Conservation (phyloP, 495 filamentous ascomycete genomes). For the Trichocladium uniseriatum region DNA sequence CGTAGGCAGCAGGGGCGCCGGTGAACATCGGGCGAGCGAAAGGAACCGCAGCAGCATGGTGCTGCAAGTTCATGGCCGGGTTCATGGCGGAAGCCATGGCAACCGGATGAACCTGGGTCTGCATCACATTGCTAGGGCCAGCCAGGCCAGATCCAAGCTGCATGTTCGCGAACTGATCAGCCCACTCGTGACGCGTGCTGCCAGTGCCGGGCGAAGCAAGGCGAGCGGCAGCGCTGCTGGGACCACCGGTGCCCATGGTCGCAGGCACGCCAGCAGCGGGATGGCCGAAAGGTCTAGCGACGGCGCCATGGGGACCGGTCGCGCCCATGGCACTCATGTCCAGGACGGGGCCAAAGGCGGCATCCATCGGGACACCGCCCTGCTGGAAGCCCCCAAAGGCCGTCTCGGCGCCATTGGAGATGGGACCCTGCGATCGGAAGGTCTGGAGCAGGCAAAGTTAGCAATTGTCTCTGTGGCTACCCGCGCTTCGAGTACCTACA, state of each 20-base stretch:
- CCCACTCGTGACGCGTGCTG: slow-evolving; percentile 17
- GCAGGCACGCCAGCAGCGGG: slow-evolving; percentile 3
- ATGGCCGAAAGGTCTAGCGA: slow-evolving; percentile 1
- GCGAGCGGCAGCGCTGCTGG: slow-evolving; percentile 4
- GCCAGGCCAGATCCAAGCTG: slow-evolving; percentile 10
- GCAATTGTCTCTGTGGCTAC: background rate
- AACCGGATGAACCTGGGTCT: background rate
- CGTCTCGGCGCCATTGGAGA: slow-evolving; percentile 8
- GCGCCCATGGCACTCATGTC: slow-evolving; percentile 6
- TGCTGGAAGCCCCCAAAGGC: slow-evolving; percentile 21
- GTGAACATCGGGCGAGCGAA: slow-evolving; percentile 6
- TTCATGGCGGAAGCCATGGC: slow-evolving; percentile 3
- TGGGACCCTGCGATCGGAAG: slow-evolving; percentile 22
- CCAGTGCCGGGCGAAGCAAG: slow-evolving; percentile 11
- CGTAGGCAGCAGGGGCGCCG: background rate
- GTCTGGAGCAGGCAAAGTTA: slow-evolving; percentile 11
- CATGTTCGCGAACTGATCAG: slow-evolving; percentile 22
- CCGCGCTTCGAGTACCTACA: slow-evolving; percentile 7
- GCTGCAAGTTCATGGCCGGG: slow-evolving; percentile 4
- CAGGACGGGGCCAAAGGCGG: slow-evolving; percentile 2
- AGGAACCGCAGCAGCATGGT: background rate
- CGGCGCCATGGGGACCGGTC: background rate
- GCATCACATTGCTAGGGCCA: slow-evolving; percentile 3
- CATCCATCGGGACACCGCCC: slow-evolving; percentile 5
- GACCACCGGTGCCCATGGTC: background rate